Evolutionary conservation across 768 basidiomycete species (phyloP).

Genomic region (Vishniacozyma victoriae): DNA sequence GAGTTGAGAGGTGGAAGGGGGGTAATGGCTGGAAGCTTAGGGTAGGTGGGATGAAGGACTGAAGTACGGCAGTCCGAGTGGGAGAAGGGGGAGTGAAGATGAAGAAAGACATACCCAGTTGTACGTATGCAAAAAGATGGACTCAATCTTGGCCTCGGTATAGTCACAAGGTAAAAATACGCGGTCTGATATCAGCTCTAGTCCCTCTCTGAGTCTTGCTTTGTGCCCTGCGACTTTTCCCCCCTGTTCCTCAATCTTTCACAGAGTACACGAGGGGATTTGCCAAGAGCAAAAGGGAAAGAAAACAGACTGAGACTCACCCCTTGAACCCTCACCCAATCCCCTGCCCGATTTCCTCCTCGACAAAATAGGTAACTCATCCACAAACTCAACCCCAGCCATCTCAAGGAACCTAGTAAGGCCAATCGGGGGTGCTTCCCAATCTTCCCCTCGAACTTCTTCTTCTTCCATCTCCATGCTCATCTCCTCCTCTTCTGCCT

Average conservation of each 20-base stretch:
- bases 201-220: not conserved
- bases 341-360: conserved; percentile 42
- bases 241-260: not conserved
- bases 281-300: too few species aligned
- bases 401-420: conserved; percentile 46
- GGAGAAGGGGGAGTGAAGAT: not conserved
- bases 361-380: conserved; percentile 37
- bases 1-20: too few species aligned
- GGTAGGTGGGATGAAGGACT: too few species aligned
- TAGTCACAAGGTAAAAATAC: conserved; percentile 40
- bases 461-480: not conserved
- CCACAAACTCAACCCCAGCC: conserved; percentile 46
- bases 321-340: conserved; percentile 25
- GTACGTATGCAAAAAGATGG: conserved; percentile 42
- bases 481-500: conserved; percentile 6
- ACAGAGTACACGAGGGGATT: too few species aligned
- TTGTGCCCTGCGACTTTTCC: not conserved
- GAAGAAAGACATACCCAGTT: conserved; percentile 33
- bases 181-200: conserved; percentile 18
- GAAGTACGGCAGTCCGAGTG: not conserved
- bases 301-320: too few species aligned
- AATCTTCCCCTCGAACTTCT: conserved; percentile 19
- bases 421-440: conserved; percentile 26
- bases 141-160: conserved; percentile 34
- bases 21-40: too few species aligned